Base-by-base conservation (phyloP, 2,329 filamentous ascomycete species). In the Alternaria atra region DNA sequence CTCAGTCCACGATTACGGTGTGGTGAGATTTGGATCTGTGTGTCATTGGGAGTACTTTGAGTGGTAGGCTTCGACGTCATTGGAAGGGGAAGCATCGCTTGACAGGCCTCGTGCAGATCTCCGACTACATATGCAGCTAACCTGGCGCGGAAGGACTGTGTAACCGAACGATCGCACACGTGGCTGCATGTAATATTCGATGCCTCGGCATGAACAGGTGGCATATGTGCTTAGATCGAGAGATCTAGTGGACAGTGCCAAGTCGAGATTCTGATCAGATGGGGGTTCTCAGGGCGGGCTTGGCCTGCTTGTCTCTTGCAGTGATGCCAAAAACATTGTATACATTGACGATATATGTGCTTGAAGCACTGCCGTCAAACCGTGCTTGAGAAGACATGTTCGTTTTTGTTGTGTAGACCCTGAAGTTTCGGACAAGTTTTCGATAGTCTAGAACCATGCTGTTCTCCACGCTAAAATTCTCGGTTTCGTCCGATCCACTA, bases 161-260 rank as follows among this genome's bases (percentile, higher is more conserved):
- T 54, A 61, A 58, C 60, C 64, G 63, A 64, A 64, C 57, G 35
- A 60, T 64, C 61, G 43, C 60, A 59, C 65, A 64, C 55, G 63
- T 65, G 63, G 54, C 55, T 53, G 35, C 37, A 30, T 39, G 29
- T 55, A 60, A 60, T 60, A 51, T 39, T 56, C 39, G 15, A 34
- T 32, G 25, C 39, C 44, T 52, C 35, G 34, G 51, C 51, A 34
- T 32, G 39, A 43, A 44, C 37, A 44, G 34, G 37, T 30, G 30
- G 46, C 46, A 35, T 20, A n/a, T 13, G 12, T 20, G 15, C 10
- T 34, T 13, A 6, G 23, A 34, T 48, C 10, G 17, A 48, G 43
- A 47, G 44, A 48, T 34, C 17, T 48, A 17, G 30, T 34, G 6
- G n/a, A 17, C 10, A 8, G 20, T 40, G 37, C 10, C 4, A 5